Conservation (phyloP, 2,329 filamentous ascomycete genomes). For the Lachnellula arida region DNA sequence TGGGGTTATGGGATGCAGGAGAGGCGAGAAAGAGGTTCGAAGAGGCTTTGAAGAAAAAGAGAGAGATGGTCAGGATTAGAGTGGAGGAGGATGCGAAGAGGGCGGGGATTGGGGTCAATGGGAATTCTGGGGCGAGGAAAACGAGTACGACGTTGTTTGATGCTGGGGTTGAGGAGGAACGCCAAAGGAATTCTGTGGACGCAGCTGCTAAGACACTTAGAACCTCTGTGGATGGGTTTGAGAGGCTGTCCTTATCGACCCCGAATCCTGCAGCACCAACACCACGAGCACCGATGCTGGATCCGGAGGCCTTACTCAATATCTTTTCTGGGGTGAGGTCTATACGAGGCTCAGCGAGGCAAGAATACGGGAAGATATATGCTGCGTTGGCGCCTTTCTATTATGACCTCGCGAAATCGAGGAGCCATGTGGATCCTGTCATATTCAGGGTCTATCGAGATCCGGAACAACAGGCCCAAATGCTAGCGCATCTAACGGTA, state of each 20-base stretch:
- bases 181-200: slow-evolving; percentile 38
- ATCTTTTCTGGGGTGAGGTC: slow-evolving; percentile 70
- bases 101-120: slow-evolving; percentile 30
- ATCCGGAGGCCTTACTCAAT: slow-evolving; percentile 61
- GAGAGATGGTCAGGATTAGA: slow-evolving; percentile 50
- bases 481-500: slow-evolving; percentile 72
- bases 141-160: slow-evolving; percentile 67
- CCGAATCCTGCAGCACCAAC: slow-evolving; percentile 30
- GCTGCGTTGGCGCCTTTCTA: slow-evolving; percentile 87
- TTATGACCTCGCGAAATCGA: slow-evolving; percentile 68
- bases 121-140: slow-evolving; percentile 26
- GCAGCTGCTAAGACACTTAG: slow-evolving; percentile 21
- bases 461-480: slow-evolving; percentile 84
- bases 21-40: slow-evolving; percentile 81
- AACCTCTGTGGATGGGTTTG: slow-evolving; percentile 65
- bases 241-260: slow-evolving; percentile 60
- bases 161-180: slow-evolving; percentile 62
- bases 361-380: slow-evolving; percentile 89
- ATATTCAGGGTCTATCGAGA: slow-evolving; percentile 84
- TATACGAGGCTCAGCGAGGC: slow-evolving; percentile 75
- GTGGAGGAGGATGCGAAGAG: slow-evolving; percentile 32
- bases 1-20: slow-evolving; percentile 87
- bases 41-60: slow-evolving; percentile 56
- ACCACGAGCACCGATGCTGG: slow-evolving; percentile 41
- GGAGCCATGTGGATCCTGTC: slow-evolving; percentile 71